Conservation (phyloP, 257 asterid genomes). For the Scutellaria baicalensis region DNA sequence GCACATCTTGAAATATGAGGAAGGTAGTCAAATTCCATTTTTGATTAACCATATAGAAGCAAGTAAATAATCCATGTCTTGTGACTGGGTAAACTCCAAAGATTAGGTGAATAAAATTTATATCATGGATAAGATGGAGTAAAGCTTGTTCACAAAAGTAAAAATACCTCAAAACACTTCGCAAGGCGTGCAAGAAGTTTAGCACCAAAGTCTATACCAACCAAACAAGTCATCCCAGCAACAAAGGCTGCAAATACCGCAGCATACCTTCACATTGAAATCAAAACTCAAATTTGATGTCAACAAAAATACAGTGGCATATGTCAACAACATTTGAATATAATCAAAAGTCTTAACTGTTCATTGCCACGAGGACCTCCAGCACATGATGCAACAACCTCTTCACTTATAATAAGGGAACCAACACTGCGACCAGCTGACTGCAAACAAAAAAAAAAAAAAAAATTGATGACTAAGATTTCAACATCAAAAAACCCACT, state of each 20-base stretch:
- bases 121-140: not conserved
- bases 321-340: not conserved
- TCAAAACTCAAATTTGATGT: not conserved
- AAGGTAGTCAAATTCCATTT: not conserved
- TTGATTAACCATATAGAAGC: not conserved
- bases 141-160: not conserved
- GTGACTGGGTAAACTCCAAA: not conserved
- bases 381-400: slow-evolving; percentile 69
- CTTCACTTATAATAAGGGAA: slow-evolving; percentile 55
- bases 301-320: not conserved
- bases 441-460: slow-evolving; percentile 35
- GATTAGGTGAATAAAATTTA: not conserved
- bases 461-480: slow-evolving; percentile 6
- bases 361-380: slow-evolving; percentile 88
- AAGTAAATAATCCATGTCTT: not conserved
- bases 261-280: slow-evolving; percentile 66
- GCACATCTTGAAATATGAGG: not conserved
- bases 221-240: slow-evolving; percentile 86
- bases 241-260: slow-evolving; percentile 86
- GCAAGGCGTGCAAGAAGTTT: slow-evolving; percentile 82
- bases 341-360: slow-evolving; percentile 48
- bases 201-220: slow-evolving; percentile 95
- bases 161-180: slow-evolving; percentile 69
- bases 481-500: not conserved
- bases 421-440: slow-evolving; percentile 57